Conservation (phyloP, 2,329 filamentous ascomycete species). For the Phyllosticta citribraziliensis region DNA sequence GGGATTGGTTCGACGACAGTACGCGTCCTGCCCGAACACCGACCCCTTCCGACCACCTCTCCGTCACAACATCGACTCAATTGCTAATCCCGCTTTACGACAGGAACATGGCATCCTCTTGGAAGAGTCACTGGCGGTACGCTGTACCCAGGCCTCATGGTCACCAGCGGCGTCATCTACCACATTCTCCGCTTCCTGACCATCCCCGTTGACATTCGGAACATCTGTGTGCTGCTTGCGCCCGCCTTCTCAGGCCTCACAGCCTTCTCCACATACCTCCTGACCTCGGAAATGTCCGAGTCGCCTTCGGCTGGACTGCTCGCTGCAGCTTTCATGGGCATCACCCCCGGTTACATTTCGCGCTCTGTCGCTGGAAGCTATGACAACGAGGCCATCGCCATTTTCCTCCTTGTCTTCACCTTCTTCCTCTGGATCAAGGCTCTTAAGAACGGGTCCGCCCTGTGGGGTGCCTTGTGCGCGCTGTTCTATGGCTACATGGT, state of each 20-base stretch:
- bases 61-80: neutral
- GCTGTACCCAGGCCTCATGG: slow-evolving; percentile 98
- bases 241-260: slow-evolving; percentile 92
- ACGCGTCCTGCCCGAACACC: slow-evolving; percentile 23
- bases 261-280: slow-evolving; percentile 82
- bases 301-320: slow-evolving; percentile 90
- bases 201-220: slow-evolving; percentile 93
- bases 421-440: slow-evolving; percentile 99
- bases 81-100: slow-evolving; percentile 3
- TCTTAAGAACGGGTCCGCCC: slow-evolving; percentile 88
- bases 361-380: slow-evolving; percentile 96
- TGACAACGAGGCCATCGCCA: slow-evolving; percentile 98
- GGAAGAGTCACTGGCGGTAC: slow-evolving; percentile 97
- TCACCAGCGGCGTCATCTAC: slow-evolving; percentile 95
- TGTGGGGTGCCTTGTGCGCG: slow-evolving; percentile 90
- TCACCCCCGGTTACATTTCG: slow-evolving; percentile 94
- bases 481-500: slow-evolving; percentile 99
- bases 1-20: slow-evolving; percentile 99
- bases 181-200: slow-evolving; percentile 81
- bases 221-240: slow-evolving; percentile 94
- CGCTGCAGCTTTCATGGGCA: slow-evolving; percentile 93
- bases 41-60: neutral
- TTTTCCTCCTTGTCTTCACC: slow-evolving; percentile 96
- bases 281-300: slow-evolving; percentile 96
- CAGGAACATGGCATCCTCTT: slow-evolving; percentile 94